phyloP scores from a whole-genome alignment of 257 asterid species.

The Eucommia ulmoides region DNA sequence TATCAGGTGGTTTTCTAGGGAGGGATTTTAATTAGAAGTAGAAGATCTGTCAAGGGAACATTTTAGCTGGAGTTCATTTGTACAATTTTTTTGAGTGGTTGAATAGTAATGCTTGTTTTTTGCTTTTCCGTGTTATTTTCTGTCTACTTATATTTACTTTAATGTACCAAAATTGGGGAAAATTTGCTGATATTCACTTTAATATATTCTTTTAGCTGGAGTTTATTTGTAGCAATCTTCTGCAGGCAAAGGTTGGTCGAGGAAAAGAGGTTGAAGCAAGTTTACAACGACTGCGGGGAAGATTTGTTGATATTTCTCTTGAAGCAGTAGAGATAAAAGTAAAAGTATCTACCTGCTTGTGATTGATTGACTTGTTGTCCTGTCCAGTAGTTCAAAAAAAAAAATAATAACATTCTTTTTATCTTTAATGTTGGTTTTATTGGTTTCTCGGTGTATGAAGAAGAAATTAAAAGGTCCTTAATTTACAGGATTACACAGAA shows the following conservation, averaged over 20 bases:
- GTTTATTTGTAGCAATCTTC: background rate
- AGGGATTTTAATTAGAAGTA: background rate
- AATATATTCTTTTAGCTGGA: background rate
- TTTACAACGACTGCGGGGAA: slow-evolving; percentile 20
- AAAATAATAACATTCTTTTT: too few species aligned
- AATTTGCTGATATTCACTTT: background rate
- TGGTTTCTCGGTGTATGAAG: background rate
- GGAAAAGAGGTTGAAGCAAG: slow-evolving; percentile 12
- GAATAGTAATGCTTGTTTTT: background rate
- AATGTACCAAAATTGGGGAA: background rate
- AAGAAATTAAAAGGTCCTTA: too few species aligned
- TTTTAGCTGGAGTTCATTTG: background rate
- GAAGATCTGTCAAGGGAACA: background rate
- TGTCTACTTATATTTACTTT: background rate
- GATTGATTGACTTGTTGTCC: too few species aligned
- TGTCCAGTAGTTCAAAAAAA: too few species aligned
- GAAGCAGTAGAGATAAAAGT: slow-evolving; percentile 25
- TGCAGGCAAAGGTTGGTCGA: slow-evolving; percentile 19
- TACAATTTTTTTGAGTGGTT: background rate
- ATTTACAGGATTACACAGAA: background rate
- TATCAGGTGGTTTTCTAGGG: background rate
- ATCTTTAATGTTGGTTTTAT: background rate
- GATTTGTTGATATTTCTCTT: slow-evolving; percentile 15
- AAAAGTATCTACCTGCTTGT: background rate
- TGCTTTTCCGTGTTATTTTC: background rate